Base-by-base conservation (phyloP, 73 alveolate genomes). In the Paramecium bursaria region DNA sequence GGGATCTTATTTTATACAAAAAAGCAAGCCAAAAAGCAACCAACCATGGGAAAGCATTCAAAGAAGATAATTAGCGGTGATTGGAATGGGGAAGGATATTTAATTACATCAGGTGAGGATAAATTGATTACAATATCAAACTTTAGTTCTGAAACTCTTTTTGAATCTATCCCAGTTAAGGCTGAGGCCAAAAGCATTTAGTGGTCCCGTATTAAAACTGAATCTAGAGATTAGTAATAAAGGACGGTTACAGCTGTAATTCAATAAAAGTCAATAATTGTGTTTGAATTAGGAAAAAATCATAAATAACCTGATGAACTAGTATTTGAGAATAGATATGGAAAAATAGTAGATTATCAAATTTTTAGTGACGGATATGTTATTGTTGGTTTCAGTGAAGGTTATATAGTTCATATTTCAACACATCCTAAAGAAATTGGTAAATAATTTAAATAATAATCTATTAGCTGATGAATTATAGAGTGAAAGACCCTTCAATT, bases 31-130 rank as follows among this genome's bases (percentile, higher is more conserved):
- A 93, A 95, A 90, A 96, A 97, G 87, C 90, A 93, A 44, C 98
- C 99, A 26, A 95, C 98, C 29, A 90, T 96, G 89, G 98, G 98
- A 82, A 97, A 96, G 90, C 99, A 98, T 88, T 93, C 99, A 26
- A 97, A 96, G 87, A 90, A 86, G 87, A 95, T 98, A 46, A 85
- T 91, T 0, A 60, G 96, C 3, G 99, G 99, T 3, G 98, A 93
- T 85, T 94, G 99, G 99, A 88, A 86, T 53, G 91, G 90, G 4
- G 96, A 87, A 35, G 99, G 98, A 48, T 85, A 87, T 50, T 76
- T 79, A 21, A 79, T 95, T 17, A 92, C 99, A 44, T 96, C 98
- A 30, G 97, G 98, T 60, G 98, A 92, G 75, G 98, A 95, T 29
- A 95, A 96, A 57, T 87, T 94, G 21, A 74, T 97, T 44, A 97